phyloP scores from a whole-genome alignment of 1,139 yeast genomes.

The Yarrowia galli region DNA sequence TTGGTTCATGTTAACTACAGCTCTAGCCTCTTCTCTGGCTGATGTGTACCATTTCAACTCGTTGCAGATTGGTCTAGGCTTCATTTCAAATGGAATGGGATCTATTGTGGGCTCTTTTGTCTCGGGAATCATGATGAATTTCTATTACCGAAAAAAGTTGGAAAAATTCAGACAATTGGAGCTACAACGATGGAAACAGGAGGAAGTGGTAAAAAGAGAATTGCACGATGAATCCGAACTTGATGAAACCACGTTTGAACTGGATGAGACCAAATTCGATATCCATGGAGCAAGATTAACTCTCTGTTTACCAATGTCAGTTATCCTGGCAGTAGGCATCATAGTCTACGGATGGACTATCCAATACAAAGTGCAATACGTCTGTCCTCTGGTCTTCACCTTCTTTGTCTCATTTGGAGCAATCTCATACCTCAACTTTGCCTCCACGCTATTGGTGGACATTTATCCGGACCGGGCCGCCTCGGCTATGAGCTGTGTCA shows the following conservation, averaged over 20 bases:
- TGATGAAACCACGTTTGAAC: conserved; percentile 41
- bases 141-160: conserved; percentile 45
- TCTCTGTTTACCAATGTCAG: conserved; percentile 50
- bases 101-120: conserved; percentile 50
- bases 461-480: conserved; percentile 66
- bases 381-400: conserved; percentile 63
- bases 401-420: conserved; percentile 59
- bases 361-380: conserved; percentile 57
- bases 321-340: conserved; percentile 50
- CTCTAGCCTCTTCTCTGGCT: conserved; percentile 63
- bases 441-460: conserved; percentile 66
- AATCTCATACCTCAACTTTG: conserved; percentile 59
- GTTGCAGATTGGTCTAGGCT: conserved; percentile 68
- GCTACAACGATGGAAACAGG: conserved; percentile 51
- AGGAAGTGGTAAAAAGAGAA: conserved; percentile 47
- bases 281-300: conserved; percentile 60
- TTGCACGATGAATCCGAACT: background rate
- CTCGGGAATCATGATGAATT: conserved; percentile 50
- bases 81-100: conserved; percentile 53
- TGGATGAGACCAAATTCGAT: conserved; percentile 53
- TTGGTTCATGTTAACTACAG: conserved; percentile 75
- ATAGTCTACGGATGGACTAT: conserved; percentile 77
- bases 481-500: conserved; percentile 66
- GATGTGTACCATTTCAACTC: conserved; percentile 59
- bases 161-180: conserved; percentile 46